Evolutionary conservation across 2,329 filamentous ascomycete species (phyloP).

Genomic region (Magnaporthiopsis poae): DNA sequence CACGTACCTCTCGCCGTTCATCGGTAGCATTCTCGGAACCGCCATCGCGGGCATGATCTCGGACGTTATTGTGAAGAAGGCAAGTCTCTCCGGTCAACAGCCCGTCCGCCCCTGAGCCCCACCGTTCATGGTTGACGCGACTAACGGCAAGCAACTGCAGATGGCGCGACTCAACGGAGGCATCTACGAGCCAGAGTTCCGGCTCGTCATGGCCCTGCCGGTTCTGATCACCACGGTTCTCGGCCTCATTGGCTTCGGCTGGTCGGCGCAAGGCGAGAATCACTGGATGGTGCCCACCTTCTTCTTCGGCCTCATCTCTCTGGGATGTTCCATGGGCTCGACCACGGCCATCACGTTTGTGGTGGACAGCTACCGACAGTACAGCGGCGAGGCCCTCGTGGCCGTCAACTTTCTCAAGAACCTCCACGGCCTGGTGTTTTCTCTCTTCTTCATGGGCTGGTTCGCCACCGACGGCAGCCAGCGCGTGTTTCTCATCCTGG

Average conservation of each 20-base stretch:
- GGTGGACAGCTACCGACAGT: constrained; percentile 85
- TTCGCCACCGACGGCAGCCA: constrained; percentile 64
- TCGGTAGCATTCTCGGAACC: constrained; percentile 82
- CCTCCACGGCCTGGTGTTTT: constrained; percentile 80
- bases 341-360: constrained; percentile 91
- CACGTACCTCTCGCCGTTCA: constrained; percentile 80
- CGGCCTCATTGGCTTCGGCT: constrained; percentile 93
- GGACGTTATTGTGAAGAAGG: constrained; percentile 59
- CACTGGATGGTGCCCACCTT: constrained; percentile 85
- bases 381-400: constrained; percentile 86
- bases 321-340: constrained; percentile 80
- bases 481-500: constrained; percentile 70
- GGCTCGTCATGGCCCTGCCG: constrained; percentile 76
- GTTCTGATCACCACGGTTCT: constrained; percentile 69
- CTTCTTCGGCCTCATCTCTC: constrained; percentile 86
- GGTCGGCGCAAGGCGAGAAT: constrained; percentile 67
- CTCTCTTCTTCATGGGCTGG: constrained; percentile 81
- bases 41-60: constrained; percentile 81
- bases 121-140: not conserved
- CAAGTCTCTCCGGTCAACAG: no score
- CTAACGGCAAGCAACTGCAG: constrained; percentile 22
- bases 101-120: not conserved
- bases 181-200: constrained; percentile 88
- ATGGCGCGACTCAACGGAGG: constrained; percentile 84
- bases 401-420: constrained; percentile 95